These are phyloP conservation scores for Platanthera guangdongensis DNA, from an alignment of 106 monocot genomes.

Conservation along the genomic window DNA sequence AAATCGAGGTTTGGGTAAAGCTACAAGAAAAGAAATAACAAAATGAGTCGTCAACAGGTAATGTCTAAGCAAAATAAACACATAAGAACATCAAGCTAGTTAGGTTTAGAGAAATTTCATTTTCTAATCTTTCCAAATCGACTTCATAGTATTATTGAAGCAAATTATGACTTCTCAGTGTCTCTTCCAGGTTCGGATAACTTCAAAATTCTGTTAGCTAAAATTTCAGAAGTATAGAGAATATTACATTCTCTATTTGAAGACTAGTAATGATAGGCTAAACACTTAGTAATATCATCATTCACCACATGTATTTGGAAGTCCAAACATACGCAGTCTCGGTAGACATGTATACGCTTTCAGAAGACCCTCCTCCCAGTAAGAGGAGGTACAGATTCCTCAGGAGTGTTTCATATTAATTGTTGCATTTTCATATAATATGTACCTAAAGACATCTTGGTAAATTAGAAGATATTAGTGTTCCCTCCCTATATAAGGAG, in stretches of 20 bases:
- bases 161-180: neutral
- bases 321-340: neutral
- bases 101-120: neutral
- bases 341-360: too few species aligned
- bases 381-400: too few species aligned
- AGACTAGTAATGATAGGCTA: neutral
- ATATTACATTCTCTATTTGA: neutral
- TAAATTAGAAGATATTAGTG: too few species aligned
- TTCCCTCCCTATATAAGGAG: too few species aligned
- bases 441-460: too few species aligned
- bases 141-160: neutral
- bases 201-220: neutral
- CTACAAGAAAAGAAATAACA: slow-evolving; percentile 29
- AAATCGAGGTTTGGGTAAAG: slow-evolving; percentile 59
- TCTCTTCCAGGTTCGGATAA: neutral
- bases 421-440: too few species aligned
- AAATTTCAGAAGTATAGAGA: neutral
- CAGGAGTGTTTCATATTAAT: too few species aligned
- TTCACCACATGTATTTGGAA: neutral
- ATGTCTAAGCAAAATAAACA: neutral
- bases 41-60: neutral
- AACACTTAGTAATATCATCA: neutral
- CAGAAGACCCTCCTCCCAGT: too few species aligned
- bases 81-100: neutral
- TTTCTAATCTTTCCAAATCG: neutral